Conservation (phyloP, 2,329 filamentous ascomycete species). For the Talaromyces pinophilus region DNA sequence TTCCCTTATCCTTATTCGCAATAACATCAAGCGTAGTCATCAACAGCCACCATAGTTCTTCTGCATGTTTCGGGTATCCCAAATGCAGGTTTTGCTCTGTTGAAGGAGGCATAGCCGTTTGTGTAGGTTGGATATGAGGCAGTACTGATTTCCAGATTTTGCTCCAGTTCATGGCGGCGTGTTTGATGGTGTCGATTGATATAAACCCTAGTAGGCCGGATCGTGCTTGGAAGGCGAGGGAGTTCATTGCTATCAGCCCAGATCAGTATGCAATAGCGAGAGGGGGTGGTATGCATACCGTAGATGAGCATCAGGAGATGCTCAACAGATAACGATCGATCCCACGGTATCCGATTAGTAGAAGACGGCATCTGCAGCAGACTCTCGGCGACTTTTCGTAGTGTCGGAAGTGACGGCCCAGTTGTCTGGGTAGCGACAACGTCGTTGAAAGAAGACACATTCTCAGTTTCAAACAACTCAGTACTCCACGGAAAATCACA, state of each 20-base stretch:
- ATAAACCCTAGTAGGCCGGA: conserved; percentile 32
- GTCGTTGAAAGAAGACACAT: conserved; percentile 29
- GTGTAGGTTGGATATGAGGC: background rate
- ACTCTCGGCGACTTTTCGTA: conserved; percentile 30
- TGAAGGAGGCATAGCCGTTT: background rate
- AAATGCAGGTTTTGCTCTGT: conserved; percentile 30
- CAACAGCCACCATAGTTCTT: conserved; percentile 36
- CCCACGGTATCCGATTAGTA: conserved; percentile 27
- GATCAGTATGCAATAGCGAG: background rate
- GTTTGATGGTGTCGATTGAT: conserved; percentile 30
- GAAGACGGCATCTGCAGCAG: conserved; percentile 29
- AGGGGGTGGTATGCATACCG: conserved; percentile 25
- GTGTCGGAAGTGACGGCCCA: conserved; percentile 27
- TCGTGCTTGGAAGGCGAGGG: conserved; percentile 34
- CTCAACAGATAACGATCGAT: conserved; percentile 32
- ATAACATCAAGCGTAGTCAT: conserved; percentile 31
- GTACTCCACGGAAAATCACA: conserved; percentile 36
- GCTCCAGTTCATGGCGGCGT: conserved; percentile 34
- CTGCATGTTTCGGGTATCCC: conserved; percentile 36
- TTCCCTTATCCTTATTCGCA: conserved; percentile 13
- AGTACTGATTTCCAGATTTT: conserved; percentile 31
- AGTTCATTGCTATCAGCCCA: conserved; percentile 29
- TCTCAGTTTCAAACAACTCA: conserved; percentile 35
- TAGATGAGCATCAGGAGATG: conserved; percentile 36
- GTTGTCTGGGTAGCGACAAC: conserved; percentile 24